A percentile compares a stretch with the other conserved stretches of the same genome.
phyloP scores from a whole-genome alignment of 352 stramenopile genomes.

The Globisporangium megalacanthum region DNA sequence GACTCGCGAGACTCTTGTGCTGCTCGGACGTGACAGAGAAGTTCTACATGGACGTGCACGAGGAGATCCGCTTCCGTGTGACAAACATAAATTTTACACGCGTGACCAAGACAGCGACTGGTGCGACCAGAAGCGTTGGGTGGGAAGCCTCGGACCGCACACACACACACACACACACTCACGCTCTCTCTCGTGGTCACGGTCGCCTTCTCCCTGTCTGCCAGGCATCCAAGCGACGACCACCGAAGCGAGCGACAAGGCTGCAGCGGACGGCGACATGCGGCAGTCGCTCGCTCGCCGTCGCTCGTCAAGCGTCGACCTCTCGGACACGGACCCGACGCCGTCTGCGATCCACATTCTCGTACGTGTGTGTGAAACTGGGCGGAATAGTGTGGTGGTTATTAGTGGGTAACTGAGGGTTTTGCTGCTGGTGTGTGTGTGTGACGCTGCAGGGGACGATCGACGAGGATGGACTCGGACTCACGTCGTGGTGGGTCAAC shows the following conservation, averaged over 20 bases:
- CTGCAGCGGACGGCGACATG: conserved; percentile 48
- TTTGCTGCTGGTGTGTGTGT: background rate
- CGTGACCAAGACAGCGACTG: conserved; percentile 83
- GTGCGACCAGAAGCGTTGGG: conserved; percentile 1
- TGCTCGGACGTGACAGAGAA: conserved; percentile 36
- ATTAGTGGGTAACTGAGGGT: background rate
- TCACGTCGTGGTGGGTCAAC: conserved; percentile 81
- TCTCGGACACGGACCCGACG: conserved; percentile 78
- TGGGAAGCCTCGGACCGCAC: background rate
- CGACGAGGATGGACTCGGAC: conserved; percentile 76
- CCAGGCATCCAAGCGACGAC: conserved; percentile 82
- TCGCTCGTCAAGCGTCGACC: conserved; percentile 78
- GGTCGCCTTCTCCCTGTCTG: background rate
- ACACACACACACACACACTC: background rate
- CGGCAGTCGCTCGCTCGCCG: conserved; percentile 61
- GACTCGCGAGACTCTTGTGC: no score
- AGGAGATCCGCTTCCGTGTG: conserved; percentile 83
- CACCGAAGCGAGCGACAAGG: conserved; percentile 74
- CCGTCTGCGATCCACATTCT: conserved; percentile 82
- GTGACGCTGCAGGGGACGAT: conserved; percentile 59
- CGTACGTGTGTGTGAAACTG: conserved; percentile 22
- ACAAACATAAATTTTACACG: conserved; percentile 89
- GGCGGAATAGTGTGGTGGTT: background rate
- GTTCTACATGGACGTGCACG: conserved; percentile 86
- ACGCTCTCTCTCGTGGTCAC: no score